Evolutionary conservation across 2,329 filamentous ascomycete species (phyloP).

Genomic region (Chrysoporthe austroafricana): DNA sequence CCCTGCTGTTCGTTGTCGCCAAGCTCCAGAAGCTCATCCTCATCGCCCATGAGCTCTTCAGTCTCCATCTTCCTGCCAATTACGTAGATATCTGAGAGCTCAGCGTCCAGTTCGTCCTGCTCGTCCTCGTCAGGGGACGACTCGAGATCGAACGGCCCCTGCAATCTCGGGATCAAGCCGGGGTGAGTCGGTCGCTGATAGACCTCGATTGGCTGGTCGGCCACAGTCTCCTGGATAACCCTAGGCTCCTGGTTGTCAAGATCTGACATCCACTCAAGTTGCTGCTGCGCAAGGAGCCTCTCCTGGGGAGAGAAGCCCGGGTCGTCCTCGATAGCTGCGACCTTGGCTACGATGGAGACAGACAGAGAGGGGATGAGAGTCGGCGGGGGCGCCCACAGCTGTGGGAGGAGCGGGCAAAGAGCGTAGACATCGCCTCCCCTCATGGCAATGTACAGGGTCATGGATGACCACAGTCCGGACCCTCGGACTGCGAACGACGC

Average conservation of each 20-base stretch:
- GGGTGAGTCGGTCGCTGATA: slow-evolving; percentile 61
- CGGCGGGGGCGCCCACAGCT: slow-evolving; percentile 79
- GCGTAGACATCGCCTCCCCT: slow-evolving; percentile 91
- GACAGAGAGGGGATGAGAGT: slow-evolving; percentile 82
- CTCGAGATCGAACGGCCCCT: slow-evolving; percentile 64
- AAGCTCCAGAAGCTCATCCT: slow-evolving; percentile 63
- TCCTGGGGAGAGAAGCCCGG: slow-evolving; percentile 54
- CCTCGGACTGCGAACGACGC: slow-evolving; percentile 74
- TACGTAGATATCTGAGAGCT: slow-evolving; percentile 64
- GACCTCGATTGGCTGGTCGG: slow-evolving; percentile 57
- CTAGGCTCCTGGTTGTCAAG: slow-evolving; percentile 65
- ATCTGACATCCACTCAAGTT: slow-evolving; percentile 70
- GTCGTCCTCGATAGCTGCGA: slow-evolving; percentile 65
- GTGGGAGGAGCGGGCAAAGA: slow-evolving; percentile 85
- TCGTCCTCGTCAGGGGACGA: slow-evolving; percentile 54
- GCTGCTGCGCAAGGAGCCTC: slow-evolving; percentile 64
- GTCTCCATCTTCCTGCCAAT: slow-evolving; percentile 66
- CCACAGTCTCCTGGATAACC: slow-evolving; percentile 52
- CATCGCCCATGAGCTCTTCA: slow-evolving; percentile 64
- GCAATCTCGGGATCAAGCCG: slow-evolving; percentile 61
- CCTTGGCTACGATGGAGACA: slow-evolving; percentile 78
- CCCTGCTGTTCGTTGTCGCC: slow-evolving; percentile 62
- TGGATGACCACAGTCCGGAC: slow-evolving; percentile 87
- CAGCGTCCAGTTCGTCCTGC: slow-evolving; percentile 60
- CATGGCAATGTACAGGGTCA: slow-evolving; percentile 98